Conservation (phyloP, 352 stramenopile species). For the Phytophthora foliorum region DNA sequence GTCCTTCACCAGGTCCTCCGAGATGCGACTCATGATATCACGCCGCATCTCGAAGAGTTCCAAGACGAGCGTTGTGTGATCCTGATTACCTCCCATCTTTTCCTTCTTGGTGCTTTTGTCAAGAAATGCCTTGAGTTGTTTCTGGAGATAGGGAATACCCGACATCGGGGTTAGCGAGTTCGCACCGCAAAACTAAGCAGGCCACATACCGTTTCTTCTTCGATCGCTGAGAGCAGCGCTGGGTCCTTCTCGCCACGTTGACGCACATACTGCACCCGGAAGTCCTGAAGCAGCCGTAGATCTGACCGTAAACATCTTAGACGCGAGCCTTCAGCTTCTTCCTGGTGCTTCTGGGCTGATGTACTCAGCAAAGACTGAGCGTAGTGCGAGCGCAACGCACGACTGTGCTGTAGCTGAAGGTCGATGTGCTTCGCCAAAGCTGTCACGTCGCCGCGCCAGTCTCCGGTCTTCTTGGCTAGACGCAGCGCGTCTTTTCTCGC, state of each 20-base stretch:
- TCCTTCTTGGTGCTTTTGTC: conserved; percentile 72
- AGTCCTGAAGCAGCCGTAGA: conserved; percentile 68
- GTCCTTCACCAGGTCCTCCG: conserved; percentile 74
- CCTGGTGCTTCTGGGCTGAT: conserved; percentile 50
- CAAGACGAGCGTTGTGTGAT: conserved; percentile 47
- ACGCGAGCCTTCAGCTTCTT: conserved; percentile 62
- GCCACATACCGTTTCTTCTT: conserved; percentile 49
- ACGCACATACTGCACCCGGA: conserved; percentile 57
- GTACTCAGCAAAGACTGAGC: conserved; percentile 60
- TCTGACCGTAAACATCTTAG: conserved; percentile 69
- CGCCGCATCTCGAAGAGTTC: conserved; percentile 75
- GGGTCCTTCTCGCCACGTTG: conserved; percentile 32
- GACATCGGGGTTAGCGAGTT: not conserved
- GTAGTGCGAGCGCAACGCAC: conserved; percentile 64
- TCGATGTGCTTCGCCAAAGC: conserved; percentile 81
- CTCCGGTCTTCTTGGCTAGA: conserved; percentile 60
- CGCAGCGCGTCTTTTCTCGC: conserved; percentile 59
- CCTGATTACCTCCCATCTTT: conserved; percentile 61
- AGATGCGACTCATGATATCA: conserved; percentile 78
- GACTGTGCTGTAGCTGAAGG: conserved; percentile 75
- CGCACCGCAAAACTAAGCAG: not conserved
- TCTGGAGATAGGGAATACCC: conserved; percentile 32
- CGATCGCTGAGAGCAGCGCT: conserved; percentile 18
- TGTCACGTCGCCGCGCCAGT: conserved; percentile 81
- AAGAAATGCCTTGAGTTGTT: conserved; percentile 64